Conservation (phyloP, 2,329 filamentous ascomycete genomes). For the Clonostachys rhizophaga region DNA sequence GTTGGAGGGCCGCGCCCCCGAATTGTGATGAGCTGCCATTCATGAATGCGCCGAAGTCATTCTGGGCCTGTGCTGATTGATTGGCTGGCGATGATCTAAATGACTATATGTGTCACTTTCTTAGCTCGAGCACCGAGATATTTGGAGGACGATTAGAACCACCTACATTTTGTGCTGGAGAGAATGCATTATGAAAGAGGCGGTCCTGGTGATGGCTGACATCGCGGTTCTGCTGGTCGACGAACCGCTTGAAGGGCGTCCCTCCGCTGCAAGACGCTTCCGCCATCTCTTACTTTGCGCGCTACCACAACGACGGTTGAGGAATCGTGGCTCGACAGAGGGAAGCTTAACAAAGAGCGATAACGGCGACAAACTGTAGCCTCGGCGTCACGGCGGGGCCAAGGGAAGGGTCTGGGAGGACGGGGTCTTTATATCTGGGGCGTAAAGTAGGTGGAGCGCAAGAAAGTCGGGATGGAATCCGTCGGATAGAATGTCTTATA, state of each 20-base stretch:
- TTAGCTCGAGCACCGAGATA: no score
- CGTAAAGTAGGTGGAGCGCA: no score
- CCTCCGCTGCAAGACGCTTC: constrained; percentile 34
- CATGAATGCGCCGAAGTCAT: constrained; percentile 28
- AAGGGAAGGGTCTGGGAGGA: not conserved
- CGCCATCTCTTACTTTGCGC: constrained; percentile 19
- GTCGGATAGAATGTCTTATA: no score
- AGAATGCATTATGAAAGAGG: constrained; percentile 16
- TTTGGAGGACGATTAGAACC: no score
- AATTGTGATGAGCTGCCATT: constrained; percentile 16
- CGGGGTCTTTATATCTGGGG: not conserved
- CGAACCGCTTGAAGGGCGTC: constrained; percentile 35
- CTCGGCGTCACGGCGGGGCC: not conserved
- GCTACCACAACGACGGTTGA: not conserved
- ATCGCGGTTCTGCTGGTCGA: constrained; percentile 35
- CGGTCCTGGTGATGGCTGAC: constrained; percentile 33
- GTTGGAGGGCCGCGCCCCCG: constrained; percentile 6
- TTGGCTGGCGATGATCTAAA: not conserved
- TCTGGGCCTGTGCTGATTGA: constrained; percentile 16
- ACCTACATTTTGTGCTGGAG: no score
- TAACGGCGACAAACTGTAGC: no score
- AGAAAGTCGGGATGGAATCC: no score
- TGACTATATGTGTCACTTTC: no score
- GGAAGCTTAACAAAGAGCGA: no score
- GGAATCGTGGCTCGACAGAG: not conserved